Conservation (phyloP, 768 basidiomycete genomes). For the Thelephora aurantiotincta region DNA sequence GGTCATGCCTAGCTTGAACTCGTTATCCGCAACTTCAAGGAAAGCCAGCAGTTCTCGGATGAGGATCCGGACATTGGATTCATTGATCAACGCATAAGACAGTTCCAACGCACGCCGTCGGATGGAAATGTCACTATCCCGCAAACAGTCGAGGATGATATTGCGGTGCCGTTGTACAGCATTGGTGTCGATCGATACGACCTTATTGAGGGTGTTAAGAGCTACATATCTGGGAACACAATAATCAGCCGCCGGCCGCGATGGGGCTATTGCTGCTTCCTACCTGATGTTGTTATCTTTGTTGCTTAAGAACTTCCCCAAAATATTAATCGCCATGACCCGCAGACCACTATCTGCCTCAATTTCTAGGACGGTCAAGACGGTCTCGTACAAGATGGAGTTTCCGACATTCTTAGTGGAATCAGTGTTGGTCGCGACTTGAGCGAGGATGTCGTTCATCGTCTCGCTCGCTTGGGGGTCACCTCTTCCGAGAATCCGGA, state of each 20-base stretch:
- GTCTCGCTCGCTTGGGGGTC: constrained; percentile 81
- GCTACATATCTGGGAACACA: constrained; percentile 70
- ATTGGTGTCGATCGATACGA: constrained; percentile 94
- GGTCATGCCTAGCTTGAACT: constrained; percentile 97
- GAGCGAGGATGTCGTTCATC: constrained; percentile 98
- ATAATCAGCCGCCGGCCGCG: neutral
- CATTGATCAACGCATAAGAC: constrained; percentile 94
- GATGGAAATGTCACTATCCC: constrained; percentile 99
- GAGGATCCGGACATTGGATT: constrained; percentile 83
- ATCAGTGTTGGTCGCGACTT: constrained; percentile 99
- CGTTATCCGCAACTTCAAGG: constrained; percentile 95
- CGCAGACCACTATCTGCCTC: constrained; percentile 92
- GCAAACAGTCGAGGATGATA: constrained; percentile 95
- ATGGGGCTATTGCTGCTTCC: constrained; percentile 9
- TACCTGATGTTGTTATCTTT: constrained; percentile 98
- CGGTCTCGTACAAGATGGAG: constrained; percentile 94
- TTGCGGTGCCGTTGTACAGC: constrained; percentile 97
- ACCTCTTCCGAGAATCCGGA: constrained; percentile 78
- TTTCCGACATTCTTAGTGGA: constrained; percentile 97
- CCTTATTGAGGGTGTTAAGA: constrained; percentile 94
- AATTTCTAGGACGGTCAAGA: constrained; percentile 90
- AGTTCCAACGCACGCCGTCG: constrained; percentile 91
- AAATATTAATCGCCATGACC: constrained; percentile 99
- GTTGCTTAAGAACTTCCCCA: constrained; percentile 96
- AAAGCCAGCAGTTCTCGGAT: constrained; percentile 89